Conservation (phyloP, 139 green algal species). For the Chlorella ohadii region DNA sequence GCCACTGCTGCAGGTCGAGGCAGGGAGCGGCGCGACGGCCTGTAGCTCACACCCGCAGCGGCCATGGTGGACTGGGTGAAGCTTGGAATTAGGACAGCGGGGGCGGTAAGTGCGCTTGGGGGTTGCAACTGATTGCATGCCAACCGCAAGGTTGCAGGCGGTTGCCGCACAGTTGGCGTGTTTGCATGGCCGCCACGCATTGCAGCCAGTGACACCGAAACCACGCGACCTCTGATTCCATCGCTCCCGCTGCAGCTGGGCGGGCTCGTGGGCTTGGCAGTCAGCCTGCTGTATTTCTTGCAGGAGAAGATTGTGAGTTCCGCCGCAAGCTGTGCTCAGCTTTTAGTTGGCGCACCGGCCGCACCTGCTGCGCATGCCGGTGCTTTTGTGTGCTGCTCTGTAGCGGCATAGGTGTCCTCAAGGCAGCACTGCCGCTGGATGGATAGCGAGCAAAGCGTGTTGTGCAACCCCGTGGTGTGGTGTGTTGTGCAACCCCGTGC, state of each 20-base stretch:
- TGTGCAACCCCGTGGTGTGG: too few species aligned
- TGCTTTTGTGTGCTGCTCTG: too few species aligned
- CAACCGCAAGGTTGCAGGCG: too few species aligned
- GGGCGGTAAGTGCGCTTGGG: background rate
- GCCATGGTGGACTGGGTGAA: constrained; percentile 38
- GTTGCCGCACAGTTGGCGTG: too few species aligned
- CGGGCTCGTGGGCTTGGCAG: constrained; percentile 53
- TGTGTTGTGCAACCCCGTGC: too few species aligned
- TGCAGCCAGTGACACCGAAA: background rate
- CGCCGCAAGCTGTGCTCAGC: background rate
- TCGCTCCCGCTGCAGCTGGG: constrained; percentile 52
- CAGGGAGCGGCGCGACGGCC: background rate
- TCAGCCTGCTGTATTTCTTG: constrained; percentile 76
- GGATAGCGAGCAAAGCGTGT: too few species aligned
- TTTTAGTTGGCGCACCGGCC: too few species aligned
- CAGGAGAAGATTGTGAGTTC: constrained; percentile 81
- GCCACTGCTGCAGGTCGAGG: too few species aligned
- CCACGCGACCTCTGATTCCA: background rate
- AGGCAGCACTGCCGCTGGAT: too few species aligned
- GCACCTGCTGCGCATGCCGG: background rate
- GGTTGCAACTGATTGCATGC: too few species aligned
- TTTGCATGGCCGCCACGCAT: too few species aligned
- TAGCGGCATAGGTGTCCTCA: too few species aligned
- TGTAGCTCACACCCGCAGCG: background rate
- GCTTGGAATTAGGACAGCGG: constrained; percentile 16